Evolutionary conservation across 2,329 filamentous ascomycete genomes (phyloP), one percentile per base, ranked within the genome.

Genomic region (Claviceps maximensis): DNA sequence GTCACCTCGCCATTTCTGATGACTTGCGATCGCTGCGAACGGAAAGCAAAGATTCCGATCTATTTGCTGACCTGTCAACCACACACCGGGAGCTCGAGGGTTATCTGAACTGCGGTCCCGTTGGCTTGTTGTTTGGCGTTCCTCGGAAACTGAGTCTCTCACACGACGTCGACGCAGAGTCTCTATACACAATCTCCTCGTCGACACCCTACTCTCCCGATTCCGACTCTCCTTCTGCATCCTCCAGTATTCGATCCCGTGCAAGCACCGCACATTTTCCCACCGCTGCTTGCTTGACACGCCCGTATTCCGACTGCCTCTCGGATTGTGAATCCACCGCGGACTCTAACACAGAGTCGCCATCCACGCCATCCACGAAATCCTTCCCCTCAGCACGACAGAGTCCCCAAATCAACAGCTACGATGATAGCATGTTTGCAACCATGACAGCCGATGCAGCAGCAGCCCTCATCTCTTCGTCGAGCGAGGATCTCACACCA

Each of bases 41-140:
- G 27, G 52, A 48, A 40, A 55, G 55, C 42, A 47, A 47, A n/a
- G 25, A 38, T 3, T 54, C 55, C 25, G 55, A 57, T 53, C 33
- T 58, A 33, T 57, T 58, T 45, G 54, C 36, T n/a, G 55, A 57
- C 49, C 19, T 58, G 33, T 55, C 51, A 47, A 50, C 25, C 27
- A 44, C 50, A 9, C 56, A 57, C 50, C 47, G 47, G 17, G 57
- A 58, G 44, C 56, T 57, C 33, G 51, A 56, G 9, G 51, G 45
- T 3, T 58, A 50, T 51, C 48, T 58, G n/a, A 47, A 50, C 49
- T 13, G 33, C 41, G 25, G n/a, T 23, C 45, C 51, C 17, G 21
- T 23, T 23, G 49, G 41, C 33, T 13, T 46, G 10, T 17, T 21
- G 21, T 23, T 52, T 15, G 29, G 33, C 33, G 25, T 41, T 31